Percentiles rank a stretch among this genome's conserved stretches.
Evolutionary conservation across 352 stramenopile genomes (phyloP).

Genomic region (Phytophthora crassamura): DNA sequence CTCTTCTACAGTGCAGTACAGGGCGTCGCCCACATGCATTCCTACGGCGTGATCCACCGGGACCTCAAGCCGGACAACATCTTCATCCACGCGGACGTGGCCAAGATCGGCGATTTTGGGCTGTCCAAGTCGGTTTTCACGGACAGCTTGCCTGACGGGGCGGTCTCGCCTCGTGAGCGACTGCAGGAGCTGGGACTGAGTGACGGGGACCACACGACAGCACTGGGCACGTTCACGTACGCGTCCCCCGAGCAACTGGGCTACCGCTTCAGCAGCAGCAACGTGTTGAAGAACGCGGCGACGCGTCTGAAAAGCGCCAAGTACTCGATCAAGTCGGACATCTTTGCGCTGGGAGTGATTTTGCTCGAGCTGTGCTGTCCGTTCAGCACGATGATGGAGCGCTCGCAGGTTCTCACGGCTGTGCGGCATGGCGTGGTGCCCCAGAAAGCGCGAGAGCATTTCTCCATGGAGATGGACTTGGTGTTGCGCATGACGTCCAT

Average conservation of each 20-base stretch:
- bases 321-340: constrained; percentile 87
- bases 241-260: constrained; percentile 88
- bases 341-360: constrained; percentile 86
- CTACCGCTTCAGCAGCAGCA: constrained; percentile 55
- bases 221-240: constrained; percentile 85
- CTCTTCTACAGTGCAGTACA: constrained; percentile 71
- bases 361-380: constrained; percentile 85
- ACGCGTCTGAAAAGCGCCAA: constrained; percentile 74
- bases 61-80: constrained; percentile 83
- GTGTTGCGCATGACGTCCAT: constrained; percentile 82
- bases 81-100: constrained; percentile 67
- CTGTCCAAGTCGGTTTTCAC: constrained; percentile 66
- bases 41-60: constrained; percentile 73
- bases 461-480: constrained; percentile 74
- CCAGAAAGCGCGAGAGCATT: constrained; percentile 63
- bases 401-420: constrained; percentile 80
- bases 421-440: constrained; percentile 84
- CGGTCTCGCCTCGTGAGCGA: constrained; percentile 25
- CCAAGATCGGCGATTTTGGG: constrained; percentile 77
- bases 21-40: constrained; percentile 82
- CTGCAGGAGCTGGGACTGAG: constrained; percentile 31
- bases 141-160: constrained; percentile 29
- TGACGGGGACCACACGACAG: constrained; percentile 75
- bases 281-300: constrained; percentile 44
- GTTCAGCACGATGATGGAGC: constrained; percentile 89